Base-by-base conservation (phyloP, 2,329 filamentous ascomycete genomes). In the Xylaria sp. region DNA sequence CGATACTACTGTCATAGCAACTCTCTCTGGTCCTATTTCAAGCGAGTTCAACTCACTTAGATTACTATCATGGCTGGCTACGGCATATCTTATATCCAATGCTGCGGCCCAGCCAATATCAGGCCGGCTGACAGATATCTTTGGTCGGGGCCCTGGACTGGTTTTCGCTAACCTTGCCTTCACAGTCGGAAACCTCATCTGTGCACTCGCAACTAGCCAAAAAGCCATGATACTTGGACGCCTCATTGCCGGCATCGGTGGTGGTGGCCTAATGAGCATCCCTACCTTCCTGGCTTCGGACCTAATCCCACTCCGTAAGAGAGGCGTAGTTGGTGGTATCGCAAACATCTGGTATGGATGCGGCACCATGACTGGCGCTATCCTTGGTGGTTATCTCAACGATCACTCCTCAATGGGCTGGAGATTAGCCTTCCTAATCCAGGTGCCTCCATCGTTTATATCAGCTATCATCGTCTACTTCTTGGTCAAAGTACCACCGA, bases 121-220 rank as follows among this genome's bases (percentile, higher is more conserved):
- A 21, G 57, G 57, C 21, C 47, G 57, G 9, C 49, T 60, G 8
- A 60, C 57, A 21, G 57, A 60, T 17, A 60, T 60, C 8, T 60
- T 60, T 42, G 57, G 57, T 3, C 57, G 57, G 8, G 57, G 57
- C 15, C 57, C 57, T 21, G 57, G 57, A 2, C 15, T 60, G 11
- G 57, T 60, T 5, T 60, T 53, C 38, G 57, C 57, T 40, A 60
- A 60, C 33, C 49, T 60, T 46, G 49, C 57, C 21, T 60, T 60
- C 31, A 45, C 46, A 4, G 38, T 47, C 11, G 49, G 57, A 28
- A 60, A 60, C n/a, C 49, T 60, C 31, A 60, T 53, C 49, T 60
- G 57, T 9, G 57, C 57, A 14, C 23, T 60, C 19, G 57, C 57
- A 28, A 60, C 57, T 12, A 60, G 49, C 31, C 57, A 60, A 19